These are phyloP conservation scores for Oryza glaberrima DNA, from an alignment of 176 grass and related monocot genomes.

Conservation along the genomic window DNA sequence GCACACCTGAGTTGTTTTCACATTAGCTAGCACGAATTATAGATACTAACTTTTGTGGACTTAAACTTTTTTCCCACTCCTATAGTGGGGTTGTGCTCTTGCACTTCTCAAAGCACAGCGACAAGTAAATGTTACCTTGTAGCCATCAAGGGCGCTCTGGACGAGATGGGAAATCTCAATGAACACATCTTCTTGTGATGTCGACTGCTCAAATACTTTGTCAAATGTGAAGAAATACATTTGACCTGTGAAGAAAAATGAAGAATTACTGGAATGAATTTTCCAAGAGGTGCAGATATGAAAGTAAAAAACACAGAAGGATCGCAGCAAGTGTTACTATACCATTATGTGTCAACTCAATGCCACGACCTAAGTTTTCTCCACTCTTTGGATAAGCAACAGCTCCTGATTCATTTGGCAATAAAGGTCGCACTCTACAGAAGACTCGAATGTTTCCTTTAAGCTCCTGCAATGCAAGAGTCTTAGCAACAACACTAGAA, in stretches of 20 bases:
- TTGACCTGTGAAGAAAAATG: constrained; percentile 56
- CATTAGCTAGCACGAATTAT: not conserved
- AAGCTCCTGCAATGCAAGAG: constrained; percentile 61
- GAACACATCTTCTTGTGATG: constrained; percentile 88
- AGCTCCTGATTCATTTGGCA: constrained; percentile 57
- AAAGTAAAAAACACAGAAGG: not conserved
- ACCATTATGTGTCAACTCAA: constrained; percentile 79
- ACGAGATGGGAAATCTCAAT: constrained; percentile 95
- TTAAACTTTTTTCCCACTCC: not conserved
- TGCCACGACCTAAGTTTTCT: constrained; percentile 67
- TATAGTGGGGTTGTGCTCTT: not conserved
- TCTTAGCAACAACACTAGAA: constrained; percentile 2
- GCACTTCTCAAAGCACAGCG: constrained; percentile 1
- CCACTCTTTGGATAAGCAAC: constrained; percentile 73
- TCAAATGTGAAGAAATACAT: constrained; percentile 89
- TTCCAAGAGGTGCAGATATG: not conserved
- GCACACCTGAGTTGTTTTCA: constrained; percentile 64
- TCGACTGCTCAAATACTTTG: constrained; percentile 75
- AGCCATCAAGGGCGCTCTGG: constrained; percentile 93
- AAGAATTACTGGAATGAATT: not conserved
- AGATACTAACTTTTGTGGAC: not conserved
- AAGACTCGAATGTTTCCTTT: constrained; percentile 97
- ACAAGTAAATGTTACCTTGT: constrained; percentile 62
- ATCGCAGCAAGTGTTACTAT: not conserved
- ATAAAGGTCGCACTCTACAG: constrained; percentile 75